Base-by-base conservation (phyloP, 345 rosid species). In the Linum lewisii region DNA sequence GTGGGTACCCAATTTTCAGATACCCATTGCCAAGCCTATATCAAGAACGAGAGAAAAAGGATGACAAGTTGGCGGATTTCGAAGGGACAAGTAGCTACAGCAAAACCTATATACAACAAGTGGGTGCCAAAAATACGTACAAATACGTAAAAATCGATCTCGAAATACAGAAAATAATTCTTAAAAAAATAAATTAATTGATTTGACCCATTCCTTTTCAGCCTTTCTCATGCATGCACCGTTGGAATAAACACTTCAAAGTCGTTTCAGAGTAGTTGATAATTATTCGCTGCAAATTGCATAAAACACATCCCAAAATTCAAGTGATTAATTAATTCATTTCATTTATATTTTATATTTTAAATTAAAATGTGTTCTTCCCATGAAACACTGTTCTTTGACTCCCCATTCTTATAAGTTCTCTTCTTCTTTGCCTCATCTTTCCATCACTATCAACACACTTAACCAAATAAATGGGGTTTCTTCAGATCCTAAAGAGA, bases 401-500 rank as follows among this genome's bases (percentile, higher is more conserved):
- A 42, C 47, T 42, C 14, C 11, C 2, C 4, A 42, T 6, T 34
- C 47, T 42, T 42, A 42, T 42, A 42, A 42, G 14, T 42, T 7
- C 47, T 42, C 47, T 42, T 16, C 47, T 42, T 42, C 38, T 42
- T 29, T 5, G 47, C 18, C 15, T 11, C 2, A 3, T 11, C 16
- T 16, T 16, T 16, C 15, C 47, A 42, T 42, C 47, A 10, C 47
- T 16, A 42, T 42, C 47, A 11, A 14, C 34, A 29, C 13, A 11
- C 47, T 11, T 4, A 6, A 42, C 9, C 18, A 42, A 42, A 42
- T 8, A 38, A 38, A 42, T 42, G 47, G 47, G 47, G 47, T 7
- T 42, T 42, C 47, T 42, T 16, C 34, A 38, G 23, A 49, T 65
- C 13, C 51, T 65, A 6, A 58, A 36, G 38, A 36, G 57, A 10